A percentile compares a stretch with the other conserved stretches of the same genome.
phyloP scores from a whole-genome alignment of 2,329 filamentous ascomycete species.

The Cryphonectria carpinicola region DNA sequence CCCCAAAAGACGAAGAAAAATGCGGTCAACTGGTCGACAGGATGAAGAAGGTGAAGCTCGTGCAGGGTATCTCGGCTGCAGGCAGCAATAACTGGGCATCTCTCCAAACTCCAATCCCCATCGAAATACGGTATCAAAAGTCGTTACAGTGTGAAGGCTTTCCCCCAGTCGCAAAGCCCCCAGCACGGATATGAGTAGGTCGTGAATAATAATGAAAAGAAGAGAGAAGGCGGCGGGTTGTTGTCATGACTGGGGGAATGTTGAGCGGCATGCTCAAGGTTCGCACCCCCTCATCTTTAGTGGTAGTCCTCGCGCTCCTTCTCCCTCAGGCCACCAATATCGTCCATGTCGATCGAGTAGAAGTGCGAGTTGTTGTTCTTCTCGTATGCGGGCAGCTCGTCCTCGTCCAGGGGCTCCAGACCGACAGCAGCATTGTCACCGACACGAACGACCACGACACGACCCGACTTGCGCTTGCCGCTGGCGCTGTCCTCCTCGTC shows the following conservation, averaged over 20 bases:
- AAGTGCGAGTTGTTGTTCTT: constrained; percentile 79
- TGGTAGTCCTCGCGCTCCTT: constrained; percentile 62
- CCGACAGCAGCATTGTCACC: constrained; percentile 85
- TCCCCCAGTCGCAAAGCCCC: constrained; percentile 18
- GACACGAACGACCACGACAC: constrained; percentile 89
- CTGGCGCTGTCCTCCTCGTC: constrained; percentile 82
- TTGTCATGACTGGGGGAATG: constrained; percentile 3
- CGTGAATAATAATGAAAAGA: constrained; percentile 13
- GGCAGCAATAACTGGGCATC: constrained; percentile 25
- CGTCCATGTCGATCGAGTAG: constrained; percentile 91
- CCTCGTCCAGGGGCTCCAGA: constrained; percentile 82
- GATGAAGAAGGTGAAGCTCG: constrained; percentile 24
- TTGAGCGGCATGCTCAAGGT: not conserved
- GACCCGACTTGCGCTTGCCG: constrained; percentile 80
- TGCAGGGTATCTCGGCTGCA: constrained; percentile 29
- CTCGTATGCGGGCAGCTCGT: constrained; percentile 85
- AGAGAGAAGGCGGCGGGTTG: constrained; percentile 16
- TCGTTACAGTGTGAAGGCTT: constrained; percentile 24
- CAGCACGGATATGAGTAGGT: constrained; percentile 22
- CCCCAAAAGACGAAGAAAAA: constrained; percentile 10
- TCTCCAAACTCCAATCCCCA: constrained; percentile 27
- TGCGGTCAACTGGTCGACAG: constrained; percentile 26
- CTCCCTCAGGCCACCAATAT: constrained; percentile 93
- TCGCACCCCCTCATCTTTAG: constrained; percentile 23
- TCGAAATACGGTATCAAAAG: constrained; percentile 28